These are phyloP conservation scores for Termitomyces sp. DNA, from an alignment of 1,284 basidiomycete species.

Conservation along the genomic window DNA sequence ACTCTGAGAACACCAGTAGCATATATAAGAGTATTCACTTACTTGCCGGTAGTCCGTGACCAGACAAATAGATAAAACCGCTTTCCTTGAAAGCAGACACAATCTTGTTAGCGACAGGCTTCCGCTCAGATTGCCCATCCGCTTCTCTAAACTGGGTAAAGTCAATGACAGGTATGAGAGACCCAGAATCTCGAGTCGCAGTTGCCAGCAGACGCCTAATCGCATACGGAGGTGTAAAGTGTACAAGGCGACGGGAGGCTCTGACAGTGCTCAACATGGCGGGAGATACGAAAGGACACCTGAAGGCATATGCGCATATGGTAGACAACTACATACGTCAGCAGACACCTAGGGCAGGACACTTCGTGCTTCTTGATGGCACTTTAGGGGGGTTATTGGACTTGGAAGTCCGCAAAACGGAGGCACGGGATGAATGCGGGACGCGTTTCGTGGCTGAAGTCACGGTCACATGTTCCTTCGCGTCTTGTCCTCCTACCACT, in stretches of 20 bases:
- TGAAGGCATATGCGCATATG: too few species aligned
- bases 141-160: conserved; percentile 63
- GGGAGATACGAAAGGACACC: background rate
- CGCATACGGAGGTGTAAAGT: conserved; percentile 9
- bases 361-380: too few species aligned
- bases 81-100: conserved; percentile 75
- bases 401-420: too few species aligned
- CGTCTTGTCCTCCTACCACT: too few species aligned
- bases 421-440: too few species aligned
- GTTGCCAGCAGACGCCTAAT: conserved; percentile 27
- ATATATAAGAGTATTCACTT: conserved; percentile 9
- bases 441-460: too few species aligned
- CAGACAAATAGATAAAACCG: conserved; percentile 70
- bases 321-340: too few species aligned
- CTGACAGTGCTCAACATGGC: conserved; percentile 27
- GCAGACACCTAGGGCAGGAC: too few species aligned
- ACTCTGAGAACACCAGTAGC: background rate
- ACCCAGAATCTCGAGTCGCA: conserved; percentile 22
- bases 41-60: conserved; percentile 59
- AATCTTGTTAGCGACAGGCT: conserved; percentile 60
- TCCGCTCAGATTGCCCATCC: conserved; percentile 49
- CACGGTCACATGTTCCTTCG: too few species aligned
- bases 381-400: too few species aligned
- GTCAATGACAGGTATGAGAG: conserved; percentile 70
- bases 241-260: conserved; percentile 13